Evolutionary conservation across 495 filamentous ascomycete genomes (phyloP).

Genomic region (Tuber calosporum): DNA sequence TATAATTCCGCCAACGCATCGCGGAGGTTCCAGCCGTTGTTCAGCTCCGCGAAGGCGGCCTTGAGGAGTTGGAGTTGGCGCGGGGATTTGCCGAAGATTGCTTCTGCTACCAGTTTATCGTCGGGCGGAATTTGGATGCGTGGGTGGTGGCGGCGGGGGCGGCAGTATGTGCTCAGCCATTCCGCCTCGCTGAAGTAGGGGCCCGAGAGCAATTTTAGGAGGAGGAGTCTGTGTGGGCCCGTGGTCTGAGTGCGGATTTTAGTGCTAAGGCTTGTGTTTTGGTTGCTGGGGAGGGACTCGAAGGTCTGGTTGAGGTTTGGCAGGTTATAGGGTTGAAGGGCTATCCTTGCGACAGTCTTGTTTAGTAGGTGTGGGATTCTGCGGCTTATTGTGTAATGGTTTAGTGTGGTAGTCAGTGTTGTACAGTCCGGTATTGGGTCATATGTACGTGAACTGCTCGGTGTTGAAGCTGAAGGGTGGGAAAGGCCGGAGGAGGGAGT

Average conservation of each 20-base stretch:
- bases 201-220: slow-evolving; percentile 29
- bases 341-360: slow-evolving; percentile 5
- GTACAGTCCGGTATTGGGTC: slow-evolving; percentile 30
- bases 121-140: slow-evolving; percentile 20
- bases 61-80: slow-evolving; percentile 32
- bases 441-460: slow-evolving; percentile 16
- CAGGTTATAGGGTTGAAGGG: slow-evolving; percentile 27
- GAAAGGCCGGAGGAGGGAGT: slow-evolving; percentile 7
- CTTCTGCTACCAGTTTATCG: slow-evolving; percentile 33
- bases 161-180: slow-evolving; percentile 24
- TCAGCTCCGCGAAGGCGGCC: slow-evolving; percentile 22
- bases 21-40: slow-evolving; percentile 25
- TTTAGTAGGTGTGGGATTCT: slow-evolving; percentile 28
- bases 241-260: slow-evolving; percentile 27
- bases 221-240: slow-evolving; percentile 24
- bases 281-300: slow-evolving; percentile 12
- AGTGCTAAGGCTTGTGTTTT: slow-evolving; percentile 16
- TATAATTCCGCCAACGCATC: slow-evolving; percentile 25
- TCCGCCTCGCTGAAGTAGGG: slow-evolving; percentile 26
- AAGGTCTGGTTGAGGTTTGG: slow-evolving; percentile 21
- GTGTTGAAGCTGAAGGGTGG: slow-evolving; percentile 10
- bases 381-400: slow-evolving; percentile 1
- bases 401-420: slow-evolving; percentile 22
- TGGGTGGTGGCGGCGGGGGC: slow-evolving; percentile 10
- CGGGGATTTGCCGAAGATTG: slow-evolving; percentile 32